These are phyloP conservation scores for Penicillium concentricum DNA, from an alignment of 2,329 filamentous ascomycete genomes.

Conservation along the genomic window DNA sequence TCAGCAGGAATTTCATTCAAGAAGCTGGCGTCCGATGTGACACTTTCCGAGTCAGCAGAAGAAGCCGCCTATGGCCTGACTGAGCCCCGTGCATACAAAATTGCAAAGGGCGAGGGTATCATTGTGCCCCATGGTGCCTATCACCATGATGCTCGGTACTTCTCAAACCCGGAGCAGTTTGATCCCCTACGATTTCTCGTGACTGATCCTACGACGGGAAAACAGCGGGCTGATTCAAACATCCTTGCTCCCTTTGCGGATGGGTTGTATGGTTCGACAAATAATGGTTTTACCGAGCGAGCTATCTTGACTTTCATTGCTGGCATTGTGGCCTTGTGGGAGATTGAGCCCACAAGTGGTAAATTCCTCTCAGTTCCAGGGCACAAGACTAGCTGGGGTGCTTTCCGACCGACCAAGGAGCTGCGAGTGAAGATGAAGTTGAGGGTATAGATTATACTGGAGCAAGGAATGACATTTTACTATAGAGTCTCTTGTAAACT, in stretches of 20 bases:
- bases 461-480: not conserved
- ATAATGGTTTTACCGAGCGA: slow-evolving; percentile 51
- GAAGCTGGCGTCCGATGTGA: slow-evolving; percentile 40
- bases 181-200: slow-evolving; percentile 50
- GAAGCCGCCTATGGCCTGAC: slow-evolving; percentile 35
- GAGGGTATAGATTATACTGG: slow-evolving; percentile 27
- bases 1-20: slow-evolving; percentile 45
- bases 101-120: slow-evolving; percentile 45
- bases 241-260: slow-evolving; percentile 52
- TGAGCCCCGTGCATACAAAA: slow-evolving; percentile 38
- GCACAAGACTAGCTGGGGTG: slow-evolving; percentile 48
- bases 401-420: slow-evolving; percentile 53
- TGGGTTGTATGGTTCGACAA: slow-evolving; percentile 52
- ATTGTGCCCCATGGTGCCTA: slow-evolving; percentile 47
- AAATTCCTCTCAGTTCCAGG: slow-evolving; percentile 53
- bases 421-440: slow-evolving; percentile 55
- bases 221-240: slow-evolving; percentile 38
- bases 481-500: not conserved
- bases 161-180: slow-evolving; percentile 44
- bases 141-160: slow-evolving; percentile 44
- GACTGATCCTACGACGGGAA: slow-evolving; percentile 35
- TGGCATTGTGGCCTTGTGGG: slow-evolving; percentile 56
- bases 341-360: slow-evolving; percentile 50
- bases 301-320: slow-evolving; percentile 53
- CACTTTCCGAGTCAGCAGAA: slow-evolving; percentile 38